Evolutionary conservation across 1,284 basidiomycete species (phyloP).

Genomic region (Porodaedalea pini): DNA sequence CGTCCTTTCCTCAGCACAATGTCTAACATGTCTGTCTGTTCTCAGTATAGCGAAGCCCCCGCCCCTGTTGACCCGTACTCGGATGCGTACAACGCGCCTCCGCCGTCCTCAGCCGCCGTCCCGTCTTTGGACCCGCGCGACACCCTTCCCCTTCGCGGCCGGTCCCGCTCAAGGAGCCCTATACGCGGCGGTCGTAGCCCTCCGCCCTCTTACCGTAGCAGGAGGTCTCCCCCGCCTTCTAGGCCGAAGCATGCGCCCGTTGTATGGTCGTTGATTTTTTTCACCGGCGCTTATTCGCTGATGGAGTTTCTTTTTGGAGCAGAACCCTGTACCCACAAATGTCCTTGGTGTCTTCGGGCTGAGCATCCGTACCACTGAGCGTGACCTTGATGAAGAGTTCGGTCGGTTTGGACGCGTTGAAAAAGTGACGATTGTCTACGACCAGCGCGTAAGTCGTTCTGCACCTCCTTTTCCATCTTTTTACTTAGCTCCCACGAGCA

Average conservation of each 20-base stretch:
- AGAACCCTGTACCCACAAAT: conserved; percentile 82
- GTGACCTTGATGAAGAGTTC: conserved; percentile 94
- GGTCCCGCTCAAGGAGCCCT: conserved; percentile 72
- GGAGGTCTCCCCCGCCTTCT: conserved; percentile 51
- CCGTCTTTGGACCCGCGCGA: conserved; percentile 38
- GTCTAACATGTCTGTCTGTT: conserved; percentile 12
- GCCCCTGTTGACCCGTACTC: conserved; percentile 73
- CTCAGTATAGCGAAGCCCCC: conserved; percentile 46
- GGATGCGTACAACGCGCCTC: conserved; percentile 71
- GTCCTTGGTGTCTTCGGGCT: conserved; percentile 96
- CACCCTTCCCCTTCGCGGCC: conserved; percentile 40
- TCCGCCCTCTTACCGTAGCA: conserved; percentile 26
- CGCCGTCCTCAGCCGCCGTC: conserved; percentile 39
- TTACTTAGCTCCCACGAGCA: conserved; percentile 33
- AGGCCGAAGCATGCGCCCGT: conserved; percentile 68
- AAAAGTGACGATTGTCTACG: conserved; percentile 98
- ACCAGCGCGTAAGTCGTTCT: conserved; percentile 76
- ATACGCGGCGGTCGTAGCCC: conserved; percentile 51
- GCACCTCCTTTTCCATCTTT: conserved; percentile 5
- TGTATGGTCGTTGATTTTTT: conserved; percentile 44
- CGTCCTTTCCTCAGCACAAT: background rate
- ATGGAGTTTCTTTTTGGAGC: conserved; percentile 37
- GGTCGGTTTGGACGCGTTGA: conserved; percentile 85
- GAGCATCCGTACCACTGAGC: conserved; percentile 90
- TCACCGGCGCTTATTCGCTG: conserved; percentile 30